Percentiles rank a stretch among this genome's conserved stretches.
phyloP scores from a whole-genome alignment of 106 monocot genomes.

The Allium fistulosum region DNA sequence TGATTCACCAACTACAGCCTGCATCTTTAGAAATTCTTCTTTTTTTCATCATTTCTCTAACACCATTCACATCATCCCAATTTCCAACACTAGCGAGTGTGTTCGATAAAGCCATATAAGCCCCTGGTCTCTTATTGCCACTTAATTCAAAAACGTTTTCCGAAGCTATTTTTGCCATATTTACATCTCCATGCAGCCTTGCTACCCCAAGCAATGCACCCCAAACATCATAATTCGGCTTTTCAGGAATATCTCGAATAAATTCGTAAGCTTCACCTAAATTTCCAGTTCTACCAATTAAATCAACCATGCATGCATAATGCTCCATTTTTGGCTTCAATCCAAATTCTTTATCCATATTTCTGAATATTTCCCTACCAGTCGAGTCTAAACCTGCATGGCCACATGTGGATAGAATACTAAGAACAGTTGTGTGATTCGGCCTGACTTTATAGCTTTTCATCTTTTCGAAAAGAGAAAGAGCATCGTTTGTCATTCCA shows the following conservation, averaged over 20 bases:
- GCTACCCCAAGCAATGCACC: constrained; percentile 72
- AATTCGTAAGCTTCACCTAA: constrained; percentile 57
- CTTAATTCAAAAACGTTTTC: constrained; percentile 62
- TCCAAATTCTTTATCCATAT: constrained; percentile 60
- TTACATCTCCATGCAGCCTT: constrained; percentile 68
- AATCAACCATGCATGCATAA: constrained; percentile 86
- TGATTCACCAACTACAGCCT: constrained; percentile 42
- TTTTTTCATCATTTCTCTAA: constrained; percentile 78
- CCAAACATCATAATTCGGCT: constrained; percentile 83
- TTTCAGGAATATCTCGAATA: constrained; percentile 52
- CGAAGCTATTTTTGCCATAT: constrained; percentile 71
- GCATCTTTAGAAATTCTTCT: constrained; percentile 55
- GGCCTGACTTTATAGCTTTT: constrained; percentile 30
- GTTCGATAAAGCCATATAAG: constrained; percentile 89
- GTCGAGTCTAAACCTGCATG: constrained; percentile 57
- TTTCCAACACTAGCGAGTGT: constrained; percentile 63
- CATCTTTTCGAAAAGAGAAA: constrained; percentile 61
- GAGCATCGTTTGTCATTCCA: constrained; percentile 56
- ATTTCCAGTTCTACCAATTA: constrained; percentile 57
- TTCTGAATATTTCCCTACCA: constrained; percentile 56
- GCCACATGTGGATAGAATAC: constrained; percentile 72
- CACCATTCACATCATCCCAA: constrained; percentile 66
- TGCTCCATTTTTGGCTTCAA: constrained; percentile 85
- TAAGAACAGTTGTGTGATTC: constrained; percentile 67
- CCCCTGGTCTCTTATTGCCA: constrained; percentile 54